A percentile compares a stretch with the other conserved stretches of the same genome.
Evolutionary conservation across 495 filamentous ascomycete species (phyloP).

Genomic region (Talaromyces trachyspermus): DNA sequence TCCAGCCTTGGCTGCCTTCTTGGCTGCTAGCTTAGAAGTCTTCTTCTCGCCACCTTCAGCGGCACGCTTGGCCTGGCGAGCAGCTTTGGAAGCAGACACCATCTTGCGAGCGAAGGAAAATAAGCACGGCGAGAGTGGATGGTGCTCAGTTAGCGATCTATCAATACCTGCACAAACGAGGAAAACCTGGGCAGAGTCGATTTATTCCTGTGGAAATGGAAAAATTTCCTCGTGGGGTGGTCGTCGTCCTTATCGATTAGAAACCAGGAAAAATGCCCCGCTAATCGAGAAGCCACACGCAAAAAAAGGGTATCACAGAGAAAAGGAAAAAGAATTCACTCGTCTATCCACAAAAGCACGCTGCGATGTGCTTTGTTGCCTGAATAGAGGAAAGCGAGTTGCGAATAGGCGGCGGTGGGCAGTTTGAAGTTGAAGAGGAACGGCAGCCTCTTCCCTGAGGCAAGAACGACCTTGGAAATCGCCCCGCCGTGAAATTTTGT

Average conservation of each 20-base stretch:
- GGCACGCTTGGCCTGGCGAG: constrained; percentile 90
- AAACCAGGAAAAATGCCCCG: constrained; percentile 1
- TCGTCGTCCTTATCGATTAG: constrained; percentile 3
- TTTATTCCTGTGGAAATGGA: not conserved
- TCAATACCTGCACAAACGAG: not conserved
- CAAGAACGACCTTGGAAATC: no score
- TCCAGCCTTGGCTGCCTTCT: constrained; percentile 57
- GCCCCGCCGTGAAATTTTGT: constrained; percentile 6
- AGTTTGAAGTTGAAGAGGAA: no score
- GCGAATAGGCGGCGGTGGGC: no score
- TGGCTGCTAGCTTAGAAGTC: constrained; percentile 60
- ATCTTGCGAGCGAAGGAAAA: constrained; percentile 25
- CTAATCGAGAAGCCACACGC: constrained; percentile 5
- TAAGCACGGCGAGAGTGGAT: constrained; percentile 18
- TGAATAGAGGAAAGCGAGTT: no score
- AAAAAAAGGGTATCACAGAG: constrained; percentile 9
- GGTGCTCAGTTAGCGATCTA: not conserved
- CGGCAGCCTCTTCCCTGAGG: no score
- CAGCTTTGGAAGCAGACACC: constrained; percentile 95
- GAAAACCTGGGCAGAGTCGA: not conserved
- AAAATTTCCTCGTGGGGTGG: constrained; percentile 14
- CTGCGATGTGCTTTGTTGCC: not conserved
- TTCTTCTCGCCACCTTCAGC: constrained; percentile 64
- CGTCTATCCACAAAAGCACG: no score
- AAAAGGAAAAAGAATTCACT: constrained; percentile 5